phyloP scores from a whole-genome alignment of 176 grass and related monocot species.

The Poa pratensis region DNA sequence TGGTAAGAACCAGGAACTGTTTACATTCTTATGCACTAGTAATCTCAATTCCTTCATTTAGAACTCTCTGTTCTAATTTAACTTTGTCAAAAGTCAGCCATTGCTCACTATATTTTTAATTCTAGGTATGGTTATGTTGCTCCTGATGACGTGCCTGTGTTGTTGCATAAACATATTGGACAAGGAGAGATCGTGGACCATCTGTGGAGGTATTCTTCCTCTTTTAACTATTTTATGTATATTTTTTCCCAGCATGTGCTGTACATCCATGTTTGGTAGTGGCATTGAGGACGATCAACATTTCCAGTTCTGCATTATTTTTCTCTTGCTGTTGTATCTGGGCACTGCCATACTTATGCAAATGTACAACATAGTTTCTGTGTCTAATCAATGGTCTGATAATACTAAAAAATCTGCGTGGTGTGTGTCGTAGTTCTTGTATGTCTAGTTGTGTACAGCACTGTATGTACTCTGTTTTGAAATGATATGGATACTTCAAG shows the following conservation, averaged over 20 bases:
- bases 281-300: slow-evolving; percentile 3
- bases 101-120: slow-evolving; percentile 51
- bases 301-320: slow-evolving; percentile 7
- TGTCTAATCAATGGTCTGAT: neutral
- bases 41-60: neutral
- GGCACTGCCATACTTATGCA: neutral
- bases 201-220: slow-evolving; percentile 79
- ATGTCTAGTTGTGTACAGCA: neutral
- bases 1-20: slow-evolving; percentile 62
- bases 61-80: neutral
- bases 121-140: slow-evolving; percentile 97
- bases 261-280: neutral
- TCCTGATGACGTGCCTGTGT: slow-evolving; percentile 86
- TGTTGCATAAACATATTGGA: slow-evolving; percentile 78
- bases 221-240: slow-evolving; percentile 24
- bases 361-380: slow-evolving; percentile 9
- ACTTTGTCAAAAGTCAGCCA: neutral
- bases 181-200: slow-evolving; percentile 80
- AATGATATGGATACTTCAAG: slow-evolving; percentile 2
- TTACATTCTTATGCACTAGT: neutral
- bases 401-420: slow-evolving; percentile 11
- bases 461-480: neutral
- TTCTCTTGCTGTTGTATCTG: slow-evolving; percentile 26
- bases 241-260: neutral
- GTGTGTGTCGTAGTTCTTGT: slow-evolving; percentile 10